Conservation (phyloP, 164 flowering plant species). For the Cinnamomum chago region DNA sequence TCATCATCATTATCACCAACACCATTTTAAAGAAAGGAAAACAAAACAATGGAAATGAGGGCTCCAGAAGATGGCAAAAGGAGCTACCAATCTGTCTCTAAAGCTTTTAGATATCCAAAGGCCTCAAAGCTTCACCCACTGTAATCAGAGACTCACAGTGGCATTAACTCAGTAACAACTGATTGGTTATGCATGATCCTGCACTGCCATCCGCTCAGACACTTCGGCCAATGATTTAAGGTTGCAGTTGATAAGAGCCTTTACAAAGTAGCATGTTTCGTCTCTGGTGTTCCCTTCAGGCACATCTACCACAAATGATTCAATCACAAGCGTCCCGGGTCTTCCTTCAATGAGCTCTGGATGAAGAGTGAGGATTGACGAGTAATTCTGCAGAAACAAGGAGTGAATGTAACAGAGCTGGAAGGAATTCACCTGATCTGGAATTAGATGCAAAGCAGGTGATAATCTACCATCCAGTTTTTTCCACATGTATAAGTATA, state of each 20-base stretch:
- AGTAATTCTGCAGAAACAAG: constrained; percentile 60
- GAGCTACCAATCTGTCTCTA: constrained; percentile 52
- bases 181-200: constrained; percentile 47
- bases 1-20: constrained; percentile 11
- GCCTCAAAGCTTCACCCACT: constrained; percentile 59
- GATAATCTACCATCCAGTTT: background rate
- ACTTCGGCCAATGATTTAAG: constrained; percentile 78
- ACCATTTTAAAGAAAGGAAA: constrained; percentile 2
- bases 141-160: constrained; percentile 11
- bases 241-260: constrained; percentile 81
- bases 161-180: constrained; percentile 15
- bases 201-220: constrained; percentile 61
- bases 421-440: background rate
- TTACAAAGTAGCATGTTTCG: constrained; percentile 81
- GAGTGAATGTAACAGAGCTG: background rate
- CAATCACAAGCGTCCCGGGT: constrained; percentile 71
- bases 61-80: background rate
- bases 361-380: constrained; percentile 71
- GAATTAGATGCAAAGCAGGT: background rate
- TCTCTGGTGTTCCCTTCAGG: constrained; percentile 87
- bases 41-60: background rate
- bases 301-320: constrained; percentile 79
- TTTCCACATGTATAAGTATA: background rate
- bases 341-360: constrained; percentile 75
- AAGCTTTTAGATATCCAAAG: constrained; percentile 35